Conservation (phyloP, 768 basidiomycete genomes). For the Hypholoma fasciculare region DNA sequence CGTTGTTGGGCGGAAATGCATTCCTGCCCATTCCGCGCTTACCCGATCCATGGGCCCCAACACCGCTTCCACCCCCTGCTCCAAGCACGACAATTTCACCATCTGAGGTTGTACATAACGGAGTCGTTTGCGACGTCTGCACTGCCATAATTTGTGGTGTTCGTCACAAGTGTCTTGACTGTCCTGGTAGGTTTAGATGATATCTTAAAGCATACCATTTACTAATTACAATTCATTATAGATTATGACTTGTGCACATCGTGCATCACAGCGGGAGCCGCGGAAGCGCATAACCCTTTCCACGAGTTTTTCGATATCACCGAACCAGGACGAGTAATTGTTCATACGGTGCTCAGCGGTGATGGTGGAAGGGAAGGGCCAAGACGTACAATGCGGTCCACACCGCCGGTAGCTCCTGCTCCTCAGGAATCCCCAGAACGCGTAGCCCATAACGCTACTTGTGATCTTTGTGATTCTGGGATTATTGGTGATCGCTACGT, state of each 20-base stretch:
- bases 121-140: slow-evolving; percentile 71
- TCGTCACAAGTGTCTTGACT: slow-evolving; percentile 82
- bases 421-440: slow-evolving; percentile 17
- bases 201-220: not conserved
- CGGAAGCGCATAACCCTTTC: slow-evolving; percentile 56
- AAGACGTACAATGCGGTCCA: slow-evolving; percentile 2
- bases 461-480: slow-evolving; percentile 74
- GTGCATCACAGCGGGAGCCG: slow-evolving; percentile 51
- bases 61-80: not conserved
- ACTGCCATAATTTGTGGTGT: slow-evolving; percentile 55
- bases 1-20: not conserved
- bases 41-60: slow-evolving; percentile 19
- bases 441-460: slow-evolving; percentile 63
- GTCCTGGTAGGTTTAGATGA: slow-evolving; percentile 47
- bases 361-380: slow-evolving; percentile 30
- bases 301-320: slow-evolving; percentile 75
- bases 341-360: slow-evolving; percentile 58
- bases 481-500: slow-evolving; percentile 77
- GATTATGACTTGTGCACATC: slow-evolving; percentile 73
- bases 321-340: slow-evolving; percentile 62
- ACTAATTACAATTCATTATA: slow-evolving; percentile 18
- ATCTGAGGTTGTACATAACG: slow-evolving; percentile 48
- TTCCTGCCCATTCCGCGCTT: slow-evolving; percentile 19
- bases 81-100: no score
- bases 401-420: slow-evolving; percentile 5